Percentiles rank a stretch among this genome's conserved stretches.
phyloP scores from a whole-genome alignment of 2,329 filamentous ascomycete genomes.

The Aspergillus aculeatinus region DNA sequence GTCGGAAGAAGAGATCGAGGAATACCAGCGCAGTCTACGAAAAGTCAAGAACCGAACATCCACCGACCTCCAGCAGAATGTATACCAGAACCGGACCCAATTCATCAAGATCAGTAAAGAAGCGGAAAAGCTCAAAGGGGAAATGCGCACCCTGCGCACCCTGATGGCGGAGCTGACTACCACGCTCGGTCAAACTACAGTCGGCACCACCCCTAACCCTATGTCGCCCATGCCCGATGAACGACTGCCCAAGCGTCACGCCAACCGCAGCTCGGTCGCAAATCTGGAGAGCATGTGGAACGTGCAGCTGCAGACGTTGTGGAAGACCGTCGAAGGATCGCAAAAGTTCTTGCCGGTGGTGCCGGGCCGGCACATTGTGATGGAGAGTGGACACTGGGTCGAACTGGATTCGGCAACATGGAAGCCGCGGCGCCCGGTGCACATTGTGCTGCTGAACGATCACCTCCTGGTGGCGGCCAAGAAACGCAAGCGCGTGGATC shows the following conservation, averaged over 20 bases:
- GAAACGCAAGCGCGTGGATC: conserved; percentile 87
- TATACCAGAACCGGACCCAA: conserved; percentile 94
- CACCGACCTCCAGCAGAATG: conserved; percentile 85
- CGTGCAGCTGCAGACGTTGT: conserved; percentile 72
- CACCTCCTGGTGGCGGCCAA: conserved; percentile 86
- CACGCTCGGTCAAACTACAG: conserved; percentile 53
- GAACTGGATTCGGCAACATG: conserved; percentile 97
- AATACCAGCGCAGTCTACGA: conserved; percentile 73
- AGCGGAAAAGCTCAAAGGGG: conserved; percentile 92
- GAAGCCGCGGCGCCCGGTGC: conserved; percentile 85
- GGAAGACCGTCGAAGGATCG: conserved; percentile 96
- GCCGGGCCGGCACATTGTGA: conserved; percentile 86
- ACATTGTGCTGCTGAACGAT: conserved; percentile 91
- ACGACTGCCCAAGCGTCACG: conserved; percentile 51
- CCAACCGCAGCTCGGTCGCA: conserved; percentile 87
- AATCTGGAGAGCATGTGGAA: conserved; percentile 69
- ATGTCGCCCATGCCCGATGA: conserved; percentile 54
- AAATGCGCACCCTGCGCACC: conserved; percentile 87
- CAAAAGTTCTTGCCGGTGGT: conserved; percentile 94
- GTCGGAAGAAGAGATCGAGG: conserved; percentile 79
- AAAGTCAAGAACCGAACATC: conserved; percentile 76
- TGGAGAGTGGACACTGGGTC: conserved; percentile 91
- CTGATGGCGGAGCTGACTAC: conserved; percentile 90
- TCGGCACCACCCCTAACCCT: conserved; percentile 55
- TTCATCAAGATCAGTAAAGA: conserved; percentile 99